Base-by-base conservation (phyloP, 495 filamentous ascomycete genomes). In the Thermochaetoides thermophila region DNA sequence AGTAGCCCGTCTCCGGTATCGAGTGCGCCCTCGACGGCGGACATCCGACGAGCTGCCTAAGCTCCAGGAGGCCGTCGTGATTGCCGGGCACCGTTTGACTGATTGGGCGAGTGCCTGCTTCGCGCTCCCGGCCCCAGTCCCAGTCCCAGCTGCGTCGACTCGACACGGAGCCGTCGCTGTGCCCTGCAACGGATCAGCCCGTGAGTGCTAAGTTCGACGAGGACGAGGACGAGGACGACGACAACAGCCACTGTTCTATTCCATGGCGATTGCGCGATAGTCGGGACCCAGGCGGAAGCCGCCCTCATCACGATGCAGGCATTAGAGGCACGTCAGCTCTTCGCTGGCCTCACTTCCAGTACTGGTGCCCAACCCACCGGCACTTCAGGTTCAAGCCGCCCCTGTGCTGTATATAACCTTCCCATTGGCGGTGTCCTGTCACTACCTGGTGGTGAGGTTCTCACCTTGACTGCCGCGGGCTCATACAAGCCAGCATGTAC, bases 401-500 rank as follows among this genome's bases (percentile, higher is more conserved):
- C 31, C 47, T 53, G 51, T 41, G 14, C 40, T 39, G 35, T 34
- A 21, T 4, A 77, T 48, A 62, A 71, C 15, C 63, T 86, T 11
- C 74, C 77, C 5, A 55, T 59, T 21, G 65, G 64, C 55, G 78
- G 76, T 9, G 48, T 74, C 22, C 46, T 83, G 9, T 65, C 65
- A 34, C 45, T 84, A 29, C 65, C 68, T 33, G 65, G 66, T 32
- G 59, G 68, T 27, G 65, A 64, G 13, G 45, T 67, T 25, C 51
- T 81, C 21, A 78, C 73, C 5, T 63, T 86, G 37, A 67, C 62
- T 15, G 60, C 62, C 34, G 69, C 73, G 41, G 76, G 70, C 25
- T 54, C 75, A 16, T 82, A 68, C 43, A 68, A 70, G 32, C 78
- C 77, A 4, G 44, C 65, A 12, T 83, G 78, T 45, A 71, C 74